A percentile compares a stretch with the other conserved stretches of the same genome.
Conservation (phyloP, 257 asterid species). For the Solanum acaule region DNA sequence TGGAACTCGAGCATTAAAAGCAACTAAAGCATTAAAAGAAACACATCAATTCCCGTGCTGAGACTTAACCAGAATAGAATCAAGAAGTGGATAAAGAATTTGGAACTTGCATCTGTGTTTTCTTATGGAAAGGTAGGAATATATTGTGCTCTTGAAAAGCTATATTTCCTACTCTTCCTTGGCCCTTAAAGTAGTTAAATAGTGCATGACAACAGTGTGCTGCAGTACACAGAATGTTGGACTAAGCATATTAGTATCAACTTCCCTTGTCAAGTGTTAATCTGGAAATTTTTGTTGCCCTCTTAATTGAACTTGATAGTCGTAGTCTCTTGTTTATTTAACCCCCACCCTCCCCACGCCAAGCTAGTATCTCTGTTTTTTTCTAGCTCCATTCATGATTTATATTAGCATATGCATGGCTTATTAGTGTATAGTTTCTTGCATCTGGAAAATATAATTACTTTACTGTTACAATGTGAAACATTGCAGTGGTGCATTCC, state of each 20-base stretch:
- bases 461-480: slow-evolving; percentile 1
- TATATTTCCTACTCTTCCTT: background rate
- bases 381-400: background rate
- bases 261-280: background rate
- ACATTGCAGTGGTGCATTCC: slow-evolving; percentile 72
- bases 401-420: background rate
- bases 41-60: background rate
- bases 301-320: background rate
- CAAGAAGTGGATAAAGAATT: background rate
- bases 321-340: background rate
- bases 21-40: background rate
- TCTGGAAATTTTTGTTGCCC: background rate
- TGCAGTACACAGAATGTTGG: background rate
- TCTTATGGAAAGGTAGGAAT: background rate
- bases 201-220: background rate
- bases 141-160: background rate
- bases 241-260: background rate
- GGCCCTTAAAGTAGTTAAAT: background rate
- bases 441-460: background rate
- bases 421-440: background rate
- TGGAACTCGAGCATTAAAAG: background rate
- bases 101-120: background rate
- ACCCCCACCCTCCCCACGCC: background rate
- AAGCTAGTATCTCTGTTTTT: background rate
- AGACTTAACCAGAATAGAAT: background rate